phyloP scores from a whole-genome alignment of 371 early-diverging fungal genomes.

The Mortierella polycephala region DNA sequence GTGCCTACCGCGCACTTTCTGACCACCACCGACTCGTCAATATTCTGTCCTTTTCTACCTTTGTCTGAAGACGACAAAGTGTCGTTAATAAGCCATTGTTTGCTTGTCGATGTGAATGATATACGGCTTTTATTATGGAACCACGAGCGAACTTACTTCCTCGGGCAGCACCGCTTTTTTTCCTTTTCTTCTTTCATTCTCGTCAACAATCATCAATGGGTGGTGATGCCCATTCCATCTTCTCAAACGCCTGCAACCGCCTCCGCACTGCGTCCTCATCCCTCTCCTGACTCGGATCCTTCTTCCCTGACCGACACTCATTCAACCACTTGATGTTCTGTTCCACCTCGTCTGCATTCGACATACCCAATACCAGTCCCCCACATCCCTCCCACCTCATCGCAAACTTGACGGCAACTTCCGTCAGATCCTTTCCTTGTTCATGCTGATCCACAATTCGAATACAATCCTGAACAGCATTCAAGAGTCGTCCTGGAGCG shows the following conservation, averaged over 20 bases:
- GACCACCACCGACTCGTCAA: no score
- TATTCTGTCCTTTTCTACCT: no score
- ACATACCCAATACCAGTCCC: conserved; percentile 75
- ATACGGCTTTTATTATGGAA: no score
- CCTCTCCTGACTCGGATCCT: conserved; percentile 5
- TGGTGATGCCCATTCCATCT: conserved; percentile 49
- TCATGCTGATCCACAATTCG: conserved; percentile 49
- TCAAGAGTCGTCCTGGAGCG: conserved; percentile 66
- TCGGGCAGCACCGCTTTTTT: background rate
- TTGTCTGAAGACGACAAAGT: no score
- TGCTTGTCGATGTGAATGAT: no score
- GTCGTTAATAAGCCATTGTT: no score
- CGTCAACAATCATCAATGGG: conserved; percentile 39
- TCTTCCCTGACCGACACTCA: conserved; percentile 1
- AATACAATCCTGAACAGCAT: conserved; percentile 64
- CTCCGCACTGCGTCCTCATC: conserved; percentile 17
- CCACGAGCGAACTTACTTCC: background rate
- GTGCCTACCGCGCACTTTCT: no score
- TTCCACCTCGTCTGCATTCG: conserved; percentile 69
- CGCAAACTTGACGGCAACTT: conserved; percentile 74
- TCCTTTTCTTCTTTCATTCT: background rate
- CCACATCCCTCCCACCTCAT: conserved; percentile 63
- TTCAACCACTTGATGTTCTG: conserved; percentile 64
- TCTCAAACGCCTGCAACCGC: conserved; percentile 24
- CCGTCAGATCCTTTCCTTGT: conserved; percentile 61